Conservation (phyloP, 2,329 filamentous ascomycete species). For the Trichoderma atrobrunneum region DNA sequence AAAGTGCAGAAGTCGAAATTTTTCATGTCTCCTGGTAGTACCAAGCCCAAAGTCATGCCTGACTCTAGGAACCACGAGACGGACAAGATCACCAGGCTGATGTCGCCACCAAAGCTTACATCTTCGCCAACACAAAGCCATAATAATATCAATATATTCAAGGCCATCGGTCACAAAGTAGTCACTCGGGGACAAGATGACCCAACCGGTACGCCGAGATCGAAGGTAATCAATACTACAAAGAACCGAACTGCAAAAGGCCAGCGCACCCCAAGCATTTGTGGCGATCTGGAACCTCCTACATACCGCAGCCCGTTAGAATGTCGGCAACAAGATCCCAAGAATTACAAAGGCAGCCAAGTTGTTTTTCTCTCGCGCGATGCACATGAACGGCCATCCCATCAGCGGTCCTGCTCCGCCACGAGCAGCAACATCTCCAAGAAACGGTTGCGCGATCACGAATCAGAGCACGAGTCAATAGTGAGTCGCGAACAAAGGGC, state of each 20-base stretch:
- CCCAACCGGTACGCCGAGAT: background rate
- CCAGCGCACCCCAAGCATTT: constrained; percentile 26
- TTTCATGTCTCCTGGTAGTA: background rate
- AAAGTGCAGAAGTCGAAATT: background rate
- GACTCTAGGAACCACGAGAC: background rate
- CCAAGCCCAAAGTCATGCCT: background rate
- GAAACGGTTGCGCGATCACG: constrained; percentile 28
- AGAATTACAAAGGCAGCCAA: background rate
- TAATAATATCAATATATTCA: background rate
- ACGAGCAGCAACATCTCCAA: constrained; percentile 37
- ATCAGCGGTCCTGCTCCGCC: constrained; percentile 28
- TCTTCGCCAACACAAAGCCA: background rate
- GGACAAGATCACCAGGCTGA: background rate
- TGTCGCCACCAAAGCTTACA: background rate
- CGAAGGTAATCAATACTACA: background rate
- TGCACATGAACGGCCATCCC: background rate
- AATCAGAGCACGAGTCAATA: background rate
- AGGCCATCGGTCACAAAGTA: background rate
- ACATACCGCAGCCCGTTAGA: constrained; percentile 24
- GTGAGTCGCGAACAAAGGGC: constrained; percentile 27
- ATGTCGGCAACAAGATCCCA: background rate
- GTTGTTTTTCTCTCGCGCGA: background rate
- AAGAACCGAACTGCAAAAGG: background rate
- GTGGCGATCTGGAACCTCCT: constrained; percentile 34
- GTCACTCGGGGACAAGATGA: background rate